Evolutionary conservation across 2,329 filamentous ascomycete genomes (phyloP).

Genomic region (Penicillium italicum): DNA sequence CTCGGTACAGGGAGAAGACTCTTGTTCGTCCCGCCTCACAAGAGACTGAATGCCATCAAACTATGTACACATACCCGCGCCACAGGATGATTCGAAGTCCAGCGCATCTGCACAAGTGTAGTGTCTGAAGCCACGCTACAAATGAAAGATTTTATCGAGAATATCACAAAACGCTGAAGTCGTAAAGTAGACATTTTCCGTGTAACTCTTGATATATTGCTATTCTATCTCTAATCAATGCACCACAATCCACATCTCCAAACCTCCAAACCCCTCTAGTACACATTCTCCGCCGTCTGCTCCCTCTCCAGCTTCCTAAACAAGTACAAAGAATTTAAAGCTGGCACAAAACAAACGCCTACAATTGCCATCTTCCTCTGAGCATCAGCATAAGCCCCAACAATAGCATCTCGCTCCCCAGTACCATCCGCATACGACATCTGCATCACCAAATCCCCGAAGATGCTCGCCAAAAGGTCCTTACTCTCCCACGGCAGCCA

Average conservation of each 20-base stretch:
- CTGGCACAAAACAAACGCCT: constrained; percentile 15
- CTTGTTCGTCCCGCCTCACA: not conserved
- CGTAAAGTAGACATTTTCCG: not conserved
- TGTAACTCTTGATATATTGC: not conserved
- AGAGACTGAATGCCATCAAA: not conserved
- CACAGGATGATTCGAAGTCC: not conserved
- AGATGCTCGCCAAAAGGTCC: constrained; percentile 4
- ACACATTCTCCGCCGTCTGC: constrained; percentile 8
- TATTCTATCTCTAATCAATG: not conserved
- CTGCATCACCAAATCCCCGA: constrained; percentile 9
- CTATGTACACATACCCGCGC: constrained; percentile 4
- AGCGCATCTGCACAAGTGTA: not conserved
- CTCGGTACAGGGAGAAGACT: not conserved
- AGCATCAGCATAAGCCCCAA: constrained; percentile 47
- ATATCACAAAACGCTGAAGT: not conserved
- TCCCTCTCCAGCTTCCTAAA: constrained; percentile 8
- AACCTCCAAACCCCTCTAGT: not conserved
- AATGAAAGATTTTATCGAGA: not conserved
- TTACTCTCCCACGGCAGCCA: constrained; percentile 7
- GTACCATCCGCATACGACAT: constrained; percentile 41
- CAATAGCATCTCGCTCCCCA: constrained; percentile 44
- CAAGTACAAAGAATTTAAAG: constrained; percentile 10
- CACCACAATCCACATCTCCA: not conserved
- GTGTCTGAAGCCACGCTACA: not conserved
- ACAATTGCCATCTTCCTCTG: constrained; percentile 46